Base-by-base conservation (phyloP, 129 eudicot genomes). In the Glebionis coronaria region DNA sequence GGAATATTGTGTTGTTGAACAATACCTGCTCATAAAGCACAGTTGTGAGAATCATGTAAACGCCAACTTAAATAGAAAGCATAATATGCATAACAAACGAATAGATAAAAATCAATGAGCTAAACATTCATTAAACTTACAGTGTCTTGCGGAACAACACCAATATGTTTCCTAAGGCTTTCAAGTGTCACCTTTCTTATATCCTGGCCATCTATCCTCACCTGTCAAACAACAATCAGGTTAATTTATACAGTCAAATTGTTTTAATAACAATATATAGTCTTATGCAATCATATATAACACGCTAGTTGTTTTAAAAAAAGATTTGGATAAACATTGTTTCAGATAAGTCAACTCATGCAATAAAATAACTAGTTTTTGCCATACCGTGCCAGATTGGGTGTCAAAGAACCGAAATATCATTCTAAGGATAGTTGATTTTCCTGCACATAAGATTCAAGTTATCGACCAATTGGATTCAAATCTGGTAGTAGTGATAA, bases 141-240 rank as follows among this genome's bases (percentile, higher is more conserved):
- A 16, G 98, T 92, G 75, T 92, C 98, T 69, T 92, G 98, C 8
- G 98, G 98, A 75, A 92, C 98, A 82, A 92, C 96, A 18, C 96
- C 98, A 65, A 88, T 85, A 44, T 83, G 79, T 73, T 88, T 83
- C 15, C 98, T 82, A 53, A 92, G 91, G 80, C 95, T 88, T 66
- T 80, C 95, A 61, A 88, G 90, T 47, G 91, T 92, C 56, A 92
- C 95, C 23, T 78, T 63, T 29, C 84, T 83, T 71, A 86, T 84
- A 77, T 88, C 91, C 74, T 92, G 98, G 56, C 95, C 98, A 82
- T 92, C 98, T 72, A 92, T 86, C 61, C 75, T 80, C 75, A 92
- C 83, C 98, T 92, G 85, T 76, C 68, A 73, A 56, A 68, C 56
- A 35, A 35, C 54, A 63, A 62, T 69, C 50, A 1, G 65, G 50